Evolutionary conservation across 164 flowering plant species (phyloP).

Genomic region (Vitis riparia): DNA sequence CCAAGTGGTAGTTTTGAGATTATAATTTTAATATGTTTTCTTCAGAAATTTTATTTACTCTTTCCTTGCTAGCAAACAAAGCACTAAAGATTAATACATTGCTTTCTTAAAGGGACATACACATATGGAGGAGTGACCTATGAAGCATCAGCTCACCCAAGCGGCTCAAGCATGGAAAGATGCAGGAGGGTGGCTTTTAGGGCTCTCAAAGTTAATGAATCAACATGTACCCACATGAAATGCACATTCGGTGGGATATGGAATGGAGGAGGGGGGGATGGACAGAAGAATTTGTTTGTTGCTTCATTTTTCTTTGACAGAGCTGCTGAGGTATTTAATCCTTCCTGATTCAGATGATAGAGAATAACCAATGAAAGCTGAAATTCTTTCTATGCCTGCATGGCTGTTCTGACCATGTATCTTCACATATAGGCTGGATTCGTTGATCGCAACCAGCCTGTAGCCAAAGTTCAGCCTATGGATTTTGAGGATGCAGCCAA

Average conservation of each 20-base stretch:
- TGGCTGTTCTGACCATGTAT: slow-evolving; percentile 5
- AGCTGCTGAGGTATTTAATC: slow-evolving; percentile 81
- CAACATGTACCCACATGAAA: slow-evolving; percentile 89
- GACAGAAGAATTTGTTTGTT: slow-evolving; percentile 86
- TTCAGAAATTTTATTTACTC: too few species aligned
- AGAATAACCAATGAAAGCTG: background rate
- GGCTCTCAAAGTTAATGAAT: slow-evolving; percentile 76
- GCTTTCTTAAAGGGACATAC: slow-evolving; percentile 51
- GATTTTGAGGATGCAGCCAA: slow-evolving; percentile 49
- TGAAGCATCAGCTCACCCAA: slow-evolving; percentile 51
- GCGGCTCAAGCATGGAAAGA: slow-evolving; percentile 56
- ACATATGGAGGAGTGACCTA: slow-evolving; percentile 63
- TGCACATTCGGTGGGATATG: slow-evolving; percentile 97
- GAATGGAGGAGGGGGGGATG: slow-evolving; percentile 99
- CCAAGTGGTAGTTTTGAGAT: too few species aligned
- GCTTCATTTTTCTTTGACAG: slow-evolving; percentile 98
- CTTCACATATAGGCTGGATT: slow-evolving; percentile 64
- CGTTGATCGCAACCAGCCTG: slow-evolving; percentile 28
- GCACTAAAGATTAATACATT: background rate
- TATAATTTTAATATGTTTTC: too few species aligned
- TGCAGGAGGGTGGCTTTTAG: slow-evolving; percentile 63
- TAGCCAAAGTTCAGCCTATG: slow-evolving; percentile 43
- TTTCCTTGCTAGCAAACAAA: background rate
- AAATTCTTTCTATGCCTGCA: background rate
- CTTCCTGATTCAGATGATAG: background rate